Conservation (phyloP, 1,284 basidiomycete genomes). For the Polyporus tsugae region DNA sequence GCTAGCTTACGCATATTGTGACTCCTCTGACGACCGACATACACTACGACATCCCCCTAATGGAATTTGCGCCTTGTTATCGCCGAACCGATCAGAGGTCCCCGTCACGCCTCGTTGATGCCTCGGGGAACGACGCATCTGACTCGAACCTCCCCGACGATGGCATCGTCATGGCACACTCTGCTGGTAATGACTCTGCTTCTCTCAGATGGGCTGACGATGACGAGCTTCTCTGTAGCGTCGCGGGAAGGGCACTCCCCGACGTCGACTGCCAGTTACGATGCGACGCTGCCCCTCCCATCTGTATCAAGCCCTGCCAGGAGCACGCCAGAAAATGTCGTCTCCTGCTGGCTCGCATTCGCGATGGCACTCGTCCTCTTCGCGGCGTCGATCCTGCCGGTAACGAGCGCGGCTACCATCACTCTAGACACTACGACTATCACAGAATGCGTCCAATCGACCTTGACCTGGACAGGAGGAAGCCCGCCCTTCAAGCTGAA, state of each 20-base stretch:
- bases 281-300: not conserved
- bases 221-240: slow-evolving; percentile 2
- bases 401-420: not conserved
- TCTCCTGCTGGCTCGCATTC: not conserved
- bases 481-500: slow-evolving; percentile 54
- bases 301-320: too few relatives aligned
- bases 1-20: not conserved
- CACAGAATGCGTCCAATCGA: not conserved
- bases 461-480: slow-evolving; percentile 2
- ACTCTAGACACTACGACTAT: not conserved
- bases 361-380: not conserved
- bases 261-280: not conserved
- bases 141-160: not conserved
- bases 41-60: not conserved
- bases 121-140: not conserved
- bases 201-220: not conserved
- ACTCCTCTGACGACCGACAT: not conserved
- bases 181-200: not conserved
- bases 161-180: not conserved
- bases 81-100: not conserved
- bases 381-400: not conserved
- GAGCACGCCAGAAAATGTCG: not conserved
- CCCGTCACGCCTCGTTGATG: not conserved
- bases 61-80: not conserved
- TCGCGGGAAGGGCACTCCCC: not conserved